These are phyloP conservation scores for Arthroderma sp. DNA, from an alignment of 2,329 filamentous ascomycete genomes.

Conservation along the genomic window DNA sequence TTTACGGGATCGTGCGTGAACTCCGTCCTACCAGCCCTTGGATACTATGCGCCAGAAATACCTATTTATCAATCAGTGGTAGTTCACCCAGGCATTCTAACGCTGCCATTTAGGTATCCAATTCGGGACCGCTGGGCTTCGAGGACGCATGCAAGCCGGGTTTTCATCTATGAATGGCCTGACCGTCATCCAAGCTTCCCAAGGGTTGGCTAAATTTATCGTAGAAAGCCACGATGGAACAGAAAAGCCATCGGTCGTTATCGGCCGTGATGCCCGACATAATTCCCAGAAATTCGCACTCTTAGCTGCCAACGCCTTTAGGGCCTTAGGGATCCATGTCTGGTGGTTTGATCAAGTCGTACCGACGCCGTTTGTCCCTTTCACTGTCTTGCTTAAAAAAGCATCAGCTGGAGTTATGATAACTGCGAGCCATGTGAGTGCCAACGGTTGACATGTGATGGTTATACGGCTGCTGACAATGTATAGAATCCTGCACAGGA, in stretches of 20 bases:
- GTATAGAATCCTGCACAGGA: constrained; percentile 45
- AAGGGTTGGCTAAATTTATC: constrained; percentile 50
- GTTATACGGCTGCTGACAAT: constrained; percentile 2
- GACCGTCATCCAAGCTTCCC: constrained; percentile 50
- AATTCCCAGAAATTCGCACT: constrained; percentile 49
- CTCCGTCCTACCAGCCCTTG: neutral
- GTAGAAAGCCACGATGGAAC: constrained; percentile 31
- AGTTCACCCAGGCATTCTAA: neutral
- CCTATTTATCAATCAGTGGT: neutral
- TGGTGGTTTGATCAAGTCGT: constrained; percentile 44
- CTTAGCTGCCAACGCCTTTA: constrained; percentile 47
- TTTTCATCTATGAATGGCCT: constrained; percentile 49
- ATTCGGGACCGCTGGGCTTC: constrained; percentile 50
- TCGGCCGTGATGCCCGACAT: constrained; percentile 50
- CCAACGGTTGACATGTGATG: neutral
- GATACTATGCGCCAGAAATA: neutral
- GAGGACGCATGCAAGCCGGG: constrained; percentile 52
- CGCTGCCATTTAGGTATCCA: constrained; percentile 33
- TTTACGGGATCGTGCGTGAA: constrained; percentile 34
- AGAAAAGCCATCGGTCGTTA: constrained; percentile 39
- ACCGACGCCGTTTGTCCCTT: constrained; percentile 51
- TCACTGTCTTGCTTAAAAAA: constrained; percentile 40
- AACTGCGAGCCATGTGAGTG: constrained; percentile 45
- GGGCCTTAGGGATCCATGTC: constrained; percentile 44
- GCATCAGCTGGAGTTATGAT: constrained; percentile 52